Evolutionary conservation across 164 flowering plant genomes (phyloP), one percentile per base, ranked within the genome.

Genomic region (Nymphaea colorata): DNA sequence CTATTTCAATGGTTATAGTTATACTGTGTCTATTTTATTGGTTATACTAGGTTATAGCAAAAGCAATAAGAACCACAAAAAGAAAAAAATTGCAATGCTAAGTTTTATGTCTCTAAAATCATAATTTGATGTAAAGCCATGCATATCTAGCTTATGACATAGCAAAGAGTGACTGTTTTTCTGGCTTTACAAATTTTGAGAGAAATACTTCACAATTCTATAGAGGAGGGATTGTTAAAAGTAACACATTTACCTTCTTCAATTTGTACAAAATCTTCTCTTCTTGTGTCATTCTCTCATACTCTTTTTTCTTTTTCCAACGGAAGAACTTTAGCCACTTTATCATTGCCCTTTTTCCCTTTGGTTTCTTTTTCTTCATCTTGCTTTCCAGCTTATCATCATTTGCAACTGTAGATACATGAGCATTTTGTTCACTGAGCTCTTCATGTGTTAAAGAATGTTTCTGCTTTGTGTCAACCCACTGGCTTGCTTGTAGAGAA

Each of bases 281-380:
- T 72, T 95, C 99, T 0, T 82, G 74, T 6, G 96, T 92, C 98
- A 95, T 92, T 75, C 96, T 86, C 74, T 86, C 82, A 69, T 71
- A 85, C 59, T 88, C 97, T 74, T 86, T 95, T 80, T 89, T 95
- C 85, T 95, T 95, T 86, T 89, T 86, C 69, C 71, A 92, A 76
- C 98, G 79, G 75, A 95, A 92, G 73, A 79, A 79, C 89, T 92
- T 95, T 12, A 95, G 78, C 98, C 99, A 95, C 80, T 79, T 82
- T 42, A 92, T 93, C 63, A 92, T 91, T 12, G 96, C 98, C 78
- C 97, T 80, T 81, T 89, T 95, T 15, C 99, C 98, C 78, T 95
- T 95, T 66, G 85, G 74, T 69, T 87, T 95, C 62, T 84, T 85
- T 84, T 89, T 84, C 78, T 90, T 90, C 72, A 75, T 63, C 75